These are phyloP conservation scores for Phytophthora chlamydospora DNA, from an alignment of 352 stramenopile genomes.

Conservation along the genomic window DNA sequence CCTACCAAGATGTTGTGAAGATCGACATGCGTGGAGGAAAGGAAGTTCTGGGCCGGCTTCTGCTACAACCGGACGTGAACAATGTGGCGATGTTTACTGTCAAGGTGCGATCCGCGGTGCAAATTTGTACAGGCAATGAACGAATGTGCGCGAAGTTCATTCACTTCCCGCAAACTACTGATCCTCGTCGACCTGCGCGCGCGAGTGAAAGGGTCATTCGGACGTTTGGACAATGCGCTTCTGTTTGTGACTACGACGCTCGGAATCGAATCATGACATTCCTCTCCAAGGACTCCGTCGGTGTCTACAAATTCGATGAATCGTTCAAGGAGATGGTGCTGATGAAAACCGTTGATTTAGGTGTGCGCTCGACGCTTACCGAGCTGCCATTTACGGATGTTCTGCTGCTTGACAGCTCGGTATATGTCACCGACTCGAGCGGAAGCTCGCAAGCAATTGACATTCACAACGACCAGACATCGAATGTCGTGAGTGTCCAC, in stretches of 20 bases:
- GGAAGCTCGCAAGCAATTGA: conserved; percentile 42
- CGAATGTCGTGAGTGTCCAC: conserved; percentile 23
- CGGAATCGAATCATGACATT: conserved; percentile 31
- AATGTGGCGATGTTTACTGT: conserved; percentile 37
- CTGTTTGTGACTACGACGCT: conserved; percentile 33
- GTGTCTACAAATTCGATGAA: conserved; percentile 41
- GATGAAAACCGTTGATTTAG: conserved; percentile 36
- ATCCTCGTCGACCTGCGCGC: background rate
- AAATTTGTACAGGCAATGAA: conserved; percentile 21
- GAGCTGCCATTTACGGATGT: conserved; percentile 36
- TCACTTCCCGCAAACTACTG: conserved; percentile 9
- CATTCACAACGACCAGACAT: conserved; percentile 51
- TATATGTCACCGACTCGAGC: conserved; percentile 45
- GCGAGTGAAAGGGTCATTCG: conserved; percentile 15
- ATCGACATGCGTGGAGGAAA: conserved; percentile 9
- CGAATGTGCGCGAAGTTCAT: conserved; percentile 32
- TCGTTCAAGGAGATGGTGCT: conserved; percentile 35
- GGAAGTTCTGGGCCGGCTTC: conserved; percentile 21
- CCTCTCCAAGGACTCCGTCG: conserved; percentile 18
- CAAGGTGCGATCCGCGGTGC: conserved; percentile 30
- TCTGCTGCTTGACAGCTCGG: conserved; percentile 21
- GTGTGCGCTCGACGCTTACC: conserved; percentile 30
- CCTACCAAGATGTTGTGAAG: conserved; percentile 27
- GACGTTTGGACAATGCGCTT: conserved; percentile 29
- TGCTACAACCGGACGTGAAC: conserved; percentile 10